A percentile compares a stretch with the other conserved stretches of the same genome.
These are phyloP conservation scores for Pestalotiopsis sp. DNA, from an alignment of 2,329 filamentous ascomycete species.

Conservation along the genomic window DNA sequence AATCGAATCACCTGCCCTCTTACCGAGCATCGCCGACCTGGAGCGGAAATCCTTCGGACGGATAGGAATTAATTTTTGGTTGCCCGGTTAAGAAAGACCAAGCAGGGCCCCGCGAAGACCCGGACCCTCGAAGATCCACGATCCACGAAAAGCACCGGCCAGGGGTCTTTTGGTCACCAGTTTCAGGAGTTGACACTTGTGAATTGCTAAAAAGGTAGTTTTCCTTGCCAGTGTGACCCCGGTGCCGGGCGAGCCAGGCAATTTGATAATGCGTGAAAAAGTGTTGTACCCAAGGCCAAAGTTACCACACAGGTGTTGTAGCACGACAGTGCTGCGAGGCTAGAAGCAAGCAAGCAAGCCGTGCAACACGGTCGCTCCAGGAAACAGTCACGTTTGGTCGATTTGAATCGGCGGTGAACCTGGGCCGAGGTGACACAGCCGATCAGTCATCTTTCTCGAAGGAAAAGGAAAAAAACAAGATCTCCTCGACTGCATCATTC, in stretches of 20 bases:
- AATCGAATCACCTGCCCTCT: not conserved
- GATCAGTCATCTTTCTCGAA: not conserved
- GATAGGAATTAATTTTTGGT: not conserved
- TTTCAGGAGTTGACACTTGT: not conserved
- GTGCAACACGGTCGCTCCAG: not conserved
- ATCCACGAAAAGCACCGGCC: not conserved
- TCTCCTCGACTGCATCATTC: not conserved
- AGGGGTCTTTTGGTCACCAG: not conserved
- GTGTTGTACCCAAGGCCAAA: not conserved
- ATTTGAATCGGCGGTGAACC: not conserved
- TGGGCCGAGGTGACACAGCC: not conserved
- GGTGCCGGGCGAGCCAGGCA: not conserved
- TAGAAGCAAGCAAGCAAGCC: not conserved
- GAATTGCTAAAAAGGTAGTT: not conserved
- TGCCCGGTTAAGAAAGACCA: not conserved
- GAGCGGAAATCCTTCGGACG: not conserved
- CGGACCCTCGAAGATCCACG: not conserved
- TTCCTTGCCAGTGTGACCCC: not conserved
- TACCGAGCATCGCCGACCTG: not conserved
- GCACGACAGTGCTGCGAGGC: too few relatives aligned
- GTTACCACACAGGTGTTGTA: too few relatives aligned
- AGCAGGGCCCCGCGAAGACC: not conserved
- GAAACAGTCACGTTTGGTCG: not conserved
- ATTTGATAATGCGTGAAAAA: not conserved
- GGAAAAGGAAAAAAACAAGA: not conserved